phyloP scores from a whole-genome alignment of 768 basidiomycete species.

The Tulasnella sp. region DNA sequence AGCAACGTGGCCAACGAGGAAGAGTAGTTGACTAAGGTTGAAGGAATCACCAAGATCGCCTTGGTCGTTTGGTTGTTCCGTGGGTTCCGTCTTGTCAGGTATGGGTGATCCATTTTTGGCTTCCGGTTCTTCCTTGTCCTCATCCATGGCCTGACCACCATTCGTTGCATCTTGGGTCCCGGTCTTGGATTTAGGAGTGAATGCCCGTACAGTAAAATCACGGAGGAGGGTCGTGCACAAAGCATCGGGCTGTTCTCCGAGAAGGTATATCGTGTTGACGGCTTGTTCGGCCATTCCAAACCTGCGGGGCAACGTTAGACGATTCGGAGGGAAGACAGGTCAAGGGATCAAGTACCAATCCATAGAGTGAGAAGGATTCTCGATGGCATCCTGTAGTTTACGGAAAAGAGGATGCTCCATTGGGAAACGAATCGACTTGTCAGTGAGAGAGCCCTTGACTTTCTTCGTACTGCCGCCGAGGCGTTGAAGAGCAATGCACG shows the following conservation, averaged over 20 bases:
- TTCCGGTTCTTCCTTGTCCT: neutral
- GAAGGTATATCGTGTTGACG: slow-evolving; percentile 90
- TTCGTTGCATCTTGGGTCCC: neutral
- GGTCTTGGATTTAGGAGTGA: slow-evolving; percentile 38
- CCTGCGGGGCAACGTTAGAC: slow-evolving; percentile 33
- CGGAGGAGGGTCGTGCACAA: slow-evolving; percentile 78
- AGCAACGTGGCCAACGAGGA: slow-evolving; percentile 92
- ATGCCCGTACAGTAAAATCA: slow-evolving; percentile 71
- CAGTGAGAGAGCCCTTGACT: slow-evolving; percentile 88
- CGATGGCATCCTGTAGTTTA: slow-evolving; percentile 74
- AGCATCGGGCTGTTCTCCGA: slow-evolving; percentile 88
- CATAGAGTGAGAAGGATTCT: slow-evolving; percentile 72
- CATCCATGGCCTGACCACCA: neutral
- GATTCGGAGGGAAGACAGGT: neutral
- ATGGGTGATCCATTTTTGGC: neutral
- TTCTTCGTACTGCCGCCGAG: slow-evolving; percentile 95
- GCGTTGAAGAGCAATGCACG: slow-evolving; percentile 87
- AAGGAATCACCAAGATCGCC: slow-evolving; percentile 77
- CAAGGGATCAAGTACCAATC: slow-evolving; percentile 58
- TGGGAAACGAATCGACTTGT: slow-evolving; percentile 78
- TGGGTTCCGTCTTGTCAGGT: slow-evolving; percentile 32
- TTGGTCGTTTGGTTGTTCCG: slow-evolving; percentile 31
- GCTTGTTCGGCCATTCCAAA: slow-evolving; percentile 95
- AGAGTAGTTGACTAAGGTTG: slow-evolving; percentile 86
- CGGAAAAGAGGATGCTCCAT: slow-evolving; percentile 86